A percentile compares a stretch with the other conserved stretches of the same genome.
phyloP scores from a whole-genome alignment of 352 stramenopile species.

The Pythium dissotocum region DNA sequence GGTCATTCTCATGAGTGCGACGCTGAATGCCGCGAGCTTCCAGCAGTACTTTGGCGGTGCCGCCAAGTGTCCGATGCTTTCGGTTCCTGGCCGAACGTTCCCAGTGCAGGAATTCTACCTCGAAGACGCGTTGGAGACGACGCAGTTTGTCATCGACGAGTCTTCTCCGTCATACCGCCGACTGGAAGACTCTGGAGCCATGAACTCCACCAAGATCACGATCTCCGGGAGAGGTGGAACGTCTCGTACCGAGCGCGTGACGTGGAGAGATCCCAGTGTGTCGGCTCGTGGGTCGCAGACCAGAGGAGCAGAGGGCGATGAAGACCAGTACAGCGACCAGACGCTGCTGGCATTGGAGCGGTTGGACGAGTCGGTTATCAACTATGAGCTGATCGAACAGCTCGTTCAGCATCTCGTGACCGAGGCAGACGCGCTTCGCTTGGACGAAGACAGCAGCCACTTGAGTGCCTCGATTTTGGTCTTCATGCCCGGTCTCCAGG shows the following conservation, averaged over 20 bases:
- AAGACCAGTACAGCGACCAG: conserved; percentile 81
- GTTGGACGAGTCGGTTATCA: conserved; percentile 91
- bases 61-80: conserved; percentile 77
- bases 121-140: conserved; percentile 92
- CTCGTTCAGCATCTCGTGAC: conserved; percentile 83
- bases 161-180: conserved; percentile 50
- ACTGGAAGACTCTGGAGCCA: conserved; percentile 10
- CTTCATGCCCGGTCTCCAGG: conserved; percentile 94
- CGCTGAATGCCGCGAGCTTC: conserved; percentile 95
- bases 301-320: conserved; percentile 28
- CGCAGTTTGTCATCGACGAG: conserved; percentile 84
- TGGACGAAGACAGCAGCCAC: conserved; percentile 11
- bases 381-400: conserved; percentile 93
- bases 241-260: conserved; percentile 62
- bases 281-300: background rate
- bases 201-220: conserved; percentile 54
- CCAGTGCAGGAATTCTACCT: conserved; percentile 96
- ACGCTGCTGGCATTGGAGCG: conserved; percentile 83
- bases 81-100: conserved; percentile 94
- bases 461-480: conserved; percentile 91
- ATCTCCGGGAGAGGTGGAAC: conserved; percentile 65
- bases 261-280: conserved; percentile 37
- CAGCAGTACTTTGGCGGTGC: conserved; percentile 93
- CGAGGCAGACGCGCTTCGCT: conserved; percentile 40
- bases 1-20: conserved; percentile 97